phyloP scores from a whole-genome alignment of 805 yeast species.

The Saturnispora sekii region DNA sequence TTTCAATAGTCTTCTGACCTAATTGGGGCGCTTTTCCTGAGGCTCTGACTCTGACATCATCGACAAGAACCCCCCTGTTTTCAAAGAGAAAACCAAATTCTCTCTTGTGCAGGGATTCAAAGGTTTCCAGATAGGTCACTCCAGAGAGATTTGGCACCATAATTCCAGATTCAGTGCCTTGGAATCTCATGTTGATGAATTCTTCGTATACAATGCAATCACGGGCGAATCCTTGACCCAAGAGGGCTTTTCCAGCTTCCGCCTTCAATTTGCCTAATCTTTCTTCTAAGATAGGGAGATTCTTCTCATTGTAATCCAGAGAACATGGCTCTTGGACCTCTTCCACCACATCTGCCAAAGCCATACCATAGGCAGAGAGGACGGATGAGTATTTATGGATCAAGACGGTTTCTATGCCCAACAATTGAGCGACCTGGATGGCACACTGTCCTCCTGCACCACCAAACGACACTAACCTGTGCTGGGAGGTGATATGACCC shows the following conservation, averaged over 20 bases:
- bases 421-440: constrained; percentile 57
- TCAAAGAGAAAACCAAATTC: constrained; percentile 67
- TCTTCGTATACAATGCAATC: constrained; percentile 45
- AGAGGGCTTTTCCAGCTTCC: constrained; percentile 33
- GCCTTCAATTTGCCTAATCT: constrained; percentile 37
- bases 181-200: constrained; percentile 68
- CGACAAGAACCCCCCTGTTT: constrained; percentile 47
- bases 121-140: constrained; percentile 32
- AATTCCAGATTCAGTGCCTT: constrained; percentile 83
- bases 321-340: constrained; percentile 73
- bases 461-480: constrained; percentile 74
- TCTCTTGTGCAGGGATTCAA: constrained; percentile 46
- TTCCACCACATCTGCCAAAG: constrained; percentile 74
- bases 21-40: constrained; percentile 49
- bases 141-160: constrained; percentile 40
- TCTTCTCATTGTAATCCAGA: constrained; percentile 27
- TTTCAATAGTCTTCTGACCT: constrained; percentile 34
- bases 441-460: constrained; percentile 96
- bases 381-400: constrained; percentile 79
- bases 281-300: constrained; percentile 28
- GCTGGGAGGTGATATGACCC: constrained; percentile 58
- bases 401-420: constrained; percentile 60
- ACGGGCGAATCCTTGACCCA: constrained; percentile 43
- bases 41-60: constrained; percentile 67
- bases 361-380: constrained; percentile 81